Evolutionary conservation across 768 basidiomycete species (phyloP), one percentile per base, ranked within the genome.

Genomic region (Imleria badia): DNA sequence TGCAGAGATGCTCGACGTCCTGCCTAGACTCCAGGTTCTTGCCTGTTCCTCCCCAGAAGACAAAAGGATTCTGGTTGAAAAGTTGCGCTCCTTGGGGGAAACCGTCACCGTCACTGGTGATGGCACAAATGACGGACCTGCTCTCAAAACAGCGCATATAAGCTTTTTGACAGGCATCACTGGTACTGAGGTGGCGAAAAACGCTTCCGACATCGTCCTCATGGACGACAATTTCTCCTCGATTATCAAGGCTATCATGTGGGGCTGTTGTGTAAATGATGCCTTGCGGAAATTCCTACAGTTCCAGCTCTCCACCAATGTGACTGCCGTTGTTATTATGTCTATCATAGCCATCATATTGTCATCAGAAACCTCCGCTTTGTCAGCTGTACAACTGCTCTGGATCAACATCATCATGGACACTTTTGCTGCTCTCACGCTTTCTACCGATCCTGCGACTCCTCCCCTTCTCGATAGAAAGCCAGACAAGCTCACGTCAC

Each of bases 321-420:
- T 98, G 56, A 94, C 94, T 7, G 97, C 97, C 33, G 95, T 99
- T 45, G 72, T 95, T 53, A 87, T 98, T 66, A 98, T 96, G 12
- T 95, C 93, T 63, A 82, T 96, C 55, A 85, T 94, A 33, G 91
- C 94, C 35, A 85, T 98, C 50, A 84, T 90, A 1, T 94, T 94
- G 17, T 58, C 66, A 6, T 66, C 81, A 50, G 95, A 97, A 68
- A 63, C 76, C 11, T 93, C 94, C 1, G 94, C 93, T 17, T 76
- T 99, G 26, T 87, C 91, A 22, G 96, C 97, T 31, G 97, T 99
- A 1, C 97, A 99, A 68, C 75, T 99, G 6, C 83, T 99, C 20
- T 99, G 97, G 95, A 93, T 98, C 73, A 98, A 98, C 78, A 88
- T 98, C 57, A 95, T 95, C 71, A 96, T 96, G 94, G 95, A 97